Base-by-base conservation (phyloP, 129 eudicot species). In the Glebionis coronaria region DNA sequence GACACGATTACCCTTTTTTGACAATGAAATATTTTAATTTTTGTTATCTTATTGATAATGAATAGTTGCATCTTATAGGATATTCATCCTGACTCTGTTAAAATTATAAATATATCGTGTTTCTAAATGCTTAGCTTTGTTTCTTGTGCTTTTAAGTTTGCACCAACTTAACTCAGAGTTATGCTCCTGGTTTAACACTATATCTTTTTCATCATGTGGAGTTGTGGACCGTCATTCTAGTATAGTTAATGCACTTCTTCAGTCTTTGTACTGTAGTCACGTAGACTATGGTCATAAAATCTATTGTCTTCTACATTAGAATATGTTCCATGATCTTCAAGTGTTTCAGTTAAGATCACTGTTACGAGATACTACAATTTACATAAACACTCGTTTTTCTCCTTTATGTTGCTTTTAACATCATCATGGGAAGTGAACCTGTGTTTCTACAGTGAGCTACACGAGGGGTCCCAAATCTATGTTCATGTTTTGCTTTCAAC, bases 121-220 rank as follows among this genome's bases (percentile, higher is more conserved):
- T 56, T 21, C 28, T 35, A 35, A 12, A 56, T 25, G 62, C 62
- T 56, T 56, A 40, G 20, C 27, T 5, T 8, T 52, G 67, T 58
- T 59, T 35, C 61, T 44, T 4, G 19, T 28, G 68, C 13, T 28
- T 59, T 59, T 57, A 56, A 70, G 51, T 46, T 70, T 45, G 59
- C 12, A 45, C 19, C 1, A 44, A 9, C 12, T 44, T 27, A 35
- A 45, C 16, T 9, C 27, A 10, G 16, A 23, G 5, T 56, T 56
- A 11, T 56, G 28, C 62, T 12, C 18, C 72, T 53, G 72, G 62
- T 67, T 67, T 45, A 25, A 23, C 54, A 56, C 40, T 3, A 56
- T n/a, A 56, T 55, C 14, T 21, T 35, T 35, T 6, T 9, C 42
- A 35, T 35, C 42, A 0, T 8, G 42, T 35, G 9, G 40, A 35